Base-by-base conservation (phyloP, 202 grass and related monocot genomes). In the Zoysia matrella region DNA sequence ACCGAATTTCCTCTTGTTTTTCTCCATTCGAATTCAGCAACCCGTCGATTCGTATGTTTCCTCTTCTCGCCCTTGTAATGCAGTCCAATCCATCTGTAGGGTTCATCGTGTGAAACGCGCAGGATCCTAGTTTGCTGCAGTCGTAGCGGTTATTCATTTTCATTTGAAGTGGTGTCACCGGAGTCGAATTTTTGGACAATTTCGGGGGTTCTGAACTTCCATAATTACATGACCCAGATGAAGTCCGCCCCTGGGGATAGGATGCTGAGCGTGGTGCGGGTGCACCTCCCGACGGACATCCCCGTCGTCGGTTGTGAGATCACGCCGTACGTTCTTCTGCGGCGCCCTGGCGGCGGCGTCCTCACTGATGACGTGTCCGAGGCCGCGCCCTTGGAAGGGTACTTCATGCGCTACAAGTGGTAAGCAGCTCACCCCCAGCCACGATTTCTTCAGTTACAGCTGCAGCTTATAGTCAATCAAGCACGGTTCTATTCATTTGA, bases 241-340 rank as follows among this genome's bases (percentile, higher is more conserved):
- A 82, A 73, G 48, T n/a, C 80, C 60, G 80, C 58, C 80, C 58
- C 80, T 47, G 67, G 56, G 67, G 61, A 73, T 85, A 91, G 86
- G 69, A 93, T 93, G 94, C 86, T 97, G 84, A 90, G 71, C 78
- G 85, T 97, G 60, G 86, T 93, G 84, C 78, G 94, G 66, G 88
- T 97, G 54, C 94, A 97, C 82, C 84, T 97, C 48, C 94, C 94
- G 18, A 93, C 94, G 83, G 94, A 97, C 84, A 97, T 97, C 89
- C 94, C 94, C 49, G 89, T 97, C 67, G 91, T 93, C 1, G 94
- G 94, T 47, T 97, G 94, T 54, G 94, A 97, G 94, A 93, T 97
- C 89, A 90, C 94, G 60, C 94, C 94, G 14, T 97, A 97, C 5
- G 91, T 97, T 54, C 85, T 93, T 42, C 71, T 97, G 47, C 91